Base-by-base conservation (phyloP, 2,329 filamentous ascomycete genomes). In the Colletotrichum eleusines region DNA sequence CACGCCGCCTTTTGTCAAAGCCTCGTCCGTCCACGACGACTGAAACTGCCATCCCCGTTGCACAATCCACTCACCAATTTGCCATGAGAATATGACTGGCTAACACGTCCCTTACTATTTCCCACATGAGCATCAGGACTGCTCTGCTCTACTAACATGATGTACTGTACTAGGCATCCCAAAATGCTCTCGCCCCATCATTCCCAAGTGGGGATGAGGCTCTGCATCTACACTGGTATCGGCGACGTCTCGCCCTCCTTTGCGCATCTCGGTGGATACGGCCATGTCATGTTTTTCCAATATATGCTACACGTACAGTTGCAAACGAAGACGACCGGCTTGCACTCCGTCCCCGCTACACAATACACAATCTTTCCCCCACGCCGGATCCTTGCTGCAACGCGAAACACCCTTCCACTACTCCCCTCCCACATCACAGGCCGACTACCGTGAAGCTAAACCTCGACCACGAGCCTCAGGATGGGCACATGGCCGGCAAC, bases 391-490 rank as follows among this genome's bases (percentile, higher is more conserved):
- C 14, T 33, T 16, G 53, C 28, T 35, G 0, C 11, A 44, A n/a
- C 28, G 31, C 59, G 42, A 26, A 62, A 46, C 57, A 23, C n/a
- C 38, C 38, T 14, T 59, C 5, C n/a, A 46, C 20, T n/a, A 12
- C 44, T n/a, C 20, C 44, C 23, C 44, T n/a, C 20, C 44, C 23
- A 42, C 35, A 6, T 54, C 35, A 14, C 7, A 7, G n/a, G 26
- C n/a, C 31, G 60, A 18, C n/a, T n/a, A n/a, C 50, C 61, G 7
- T 46, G 38, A 8, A 26, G 23, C 20, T 4, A 23, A 40, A 46
- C 61, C 28, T 28, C n/a, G n/a, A 26, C 46, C 35, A 40, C 35
- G 23, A 71, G 18, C 42, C 42, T 51, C 58, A 68, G 18, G 50
- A 51, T 57, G 9, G 35, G 53, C 31, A 55, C 23, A 16, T 31